Conservation (phyloP, 768 basidiomycete species). For the Rhodocollybia butyracea region DNA sequence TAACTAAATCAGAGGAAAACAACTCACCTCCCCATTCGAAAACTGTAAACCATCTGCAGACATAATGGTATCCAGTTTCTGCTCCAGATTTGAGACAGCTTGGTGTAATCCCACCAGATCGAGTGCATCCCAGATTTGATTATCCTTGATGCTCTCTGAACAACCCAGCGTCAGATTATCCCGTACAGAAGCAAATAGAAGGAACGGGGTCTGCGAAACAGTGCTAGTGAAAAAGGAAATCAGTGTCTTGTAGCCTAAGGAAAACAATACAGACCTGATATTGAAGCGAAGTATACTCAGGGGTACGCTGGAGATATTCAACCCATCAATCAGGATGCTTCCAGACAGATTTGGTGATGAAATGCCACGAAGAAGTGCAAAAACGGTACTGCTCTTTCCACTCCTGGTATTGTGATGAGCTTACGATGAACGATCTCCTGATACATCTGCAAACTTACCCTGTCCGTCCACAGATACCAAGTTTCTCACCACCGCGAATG, state of each 20-base stretch:
- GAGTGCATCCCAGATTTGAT: constrained; percentile 8
- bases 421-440: too few species aligned
- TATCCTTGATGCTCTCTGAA: background rate
- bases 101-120: constrained; percentile 2
- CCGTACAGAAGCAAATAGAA: constrained; percentile 5
- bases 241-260: background rate
- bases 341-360: constrained; percentile 6
- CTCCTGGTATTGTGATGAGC: too few species aligned
- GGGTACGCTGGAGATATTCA: constrained; percentile 7
- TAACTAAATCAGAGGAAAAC: background rate
- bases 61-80: constrained; percentile 7
- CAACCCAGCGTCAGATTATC: constrained; percentile 7
- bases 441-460: background rate
- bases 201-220: constrained; percentile 8
- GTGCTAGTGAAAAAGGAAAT: background rate
- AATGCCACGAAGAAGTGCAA: constrained; percentile 8
- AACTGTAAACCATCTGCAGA: constrained; percentile 3
- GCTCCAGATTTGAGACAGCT: background rate
- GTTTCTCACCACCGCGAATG: constrained; percentile 11
- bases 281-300: background rate
- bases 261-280: constrained; percentile 1
- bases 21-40: constrained; percentile 10
- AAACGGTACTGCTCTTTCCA: constrained; percentile 10
- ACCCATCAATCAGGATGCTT: constrained; percentile 8
- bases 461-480: constrained; percentile 8